Evolutionary conservation across 2,329 filamentous ascomycete genomes (phyloP).

Genomic region (Aspergillus sp.): DNA sequence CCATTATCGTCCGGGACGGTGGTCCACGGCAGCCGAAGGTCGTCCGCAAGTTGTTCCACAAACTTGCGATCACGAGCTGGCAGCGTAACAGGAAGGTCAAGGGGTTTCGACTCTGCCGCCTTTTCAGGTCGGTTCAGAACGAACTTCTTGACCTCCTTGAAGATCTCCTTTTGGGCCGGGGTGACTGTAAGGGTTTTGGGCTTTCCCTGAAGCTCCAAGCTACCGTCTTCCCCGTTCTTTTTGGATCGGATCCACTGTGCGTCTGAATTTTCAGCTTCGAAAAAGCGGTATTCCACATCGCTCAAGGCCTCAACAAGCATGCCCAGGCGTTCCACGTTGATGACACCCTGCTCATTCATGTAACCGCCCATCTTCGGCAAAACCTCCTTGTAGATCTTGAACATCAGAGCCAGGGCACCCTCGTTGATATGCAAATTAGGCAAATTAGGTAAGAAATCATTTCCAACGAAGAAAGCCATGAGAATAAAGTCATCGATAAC

Average conservation of each 20-base stretch:
- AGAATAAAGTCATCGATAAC: conserved; percentile 99
- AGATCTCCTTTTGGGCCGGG: conserved; percentile 73
- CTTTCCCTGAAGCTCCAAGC: conserved; percentile 54
- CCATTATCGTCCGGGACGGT: conserved; percentile 61
- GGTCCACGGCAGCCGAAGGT: conserved; percentile 61
- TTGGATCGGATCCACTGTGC: conserved; percentile 90
- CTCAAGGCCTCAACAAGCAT: conserved; percentile 77
- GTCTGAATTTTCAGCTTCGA: conserved; percentile 84
- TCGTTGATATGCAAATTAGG: conserved; percentile 98
- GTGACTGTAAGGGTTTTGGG: conserved; percentile 68
- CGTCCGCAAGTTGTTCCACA: conserved; percentile 76
- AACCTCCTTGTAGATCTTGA: conserved; percentile 88
- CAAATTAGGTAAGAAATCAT: conserved; percentile 96
- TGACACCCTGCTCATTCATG: conserved; percentile 90
- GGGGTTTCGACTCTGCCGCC: conserved; percentile 42
- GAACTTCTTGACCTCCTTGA: conserved; percentile 76
- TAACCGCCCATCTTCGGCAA: conserved; percentile 86
- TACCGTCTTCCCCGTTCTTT: conserved; percentile 64
- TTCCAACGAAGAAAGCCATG: conserved; percentile 99
- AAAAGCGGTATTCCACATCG: conserved; percentile 86
- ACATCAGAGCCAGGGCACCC: conserved; percentile 94
- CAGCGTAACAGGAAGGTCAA: conserved; percentile 70
- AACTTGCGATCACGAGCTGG: conserved; percentile 88
- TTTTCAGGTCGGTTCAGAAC: conserved; percentile 63
- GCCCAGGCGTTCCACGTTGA: conserved; percentile 77